phyloP scores from a whole-genome alignment of 768 basidiomycete species.

The Xanthoconium stramineum region DNA sequence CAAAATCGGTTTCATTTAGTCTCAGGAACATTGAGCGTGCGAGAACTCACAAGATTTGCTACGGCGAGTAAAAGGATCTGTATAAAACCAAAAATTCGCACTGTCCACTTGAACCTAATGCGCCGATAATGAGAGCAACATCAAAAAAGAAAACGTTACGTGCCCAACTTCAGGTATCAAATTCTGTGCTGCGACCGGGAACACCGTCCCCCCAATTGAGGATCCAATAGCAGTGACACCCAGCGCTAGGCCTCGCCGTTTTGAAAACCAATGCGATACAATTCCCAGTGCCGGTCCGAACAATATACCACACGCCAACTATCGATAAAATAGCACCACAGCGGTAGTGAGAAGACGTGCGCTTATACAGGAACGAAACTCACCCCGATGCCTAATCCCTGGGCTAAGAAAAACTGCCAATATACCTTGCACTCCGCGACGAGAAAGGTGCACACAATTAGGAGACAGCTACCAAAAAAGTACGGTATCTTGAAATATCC shows the following conservation, averaged over 20 bases:
- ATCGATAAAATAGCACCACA: neutral
- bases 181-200: slow-evolving; percentile 59
- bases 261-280: slow-evolving; percentile 73
- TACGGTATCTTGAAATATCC: slow-evolving; percentile 60
- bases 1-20: neutral
- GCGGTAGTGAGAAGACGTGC: neutral
- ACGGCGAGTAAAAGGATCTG: slow-evolving; percentile 48
- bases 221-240: slow-evolving; percentile 64
- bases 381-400: slow-evolving; percentile 67
- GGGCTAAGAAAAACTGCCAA: slow-evolving; percentile 78
- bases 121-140: neutral
- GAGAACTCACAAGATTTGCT: slow-evolving; percentile 47
- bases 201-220: slow-evolving; percentile 63
- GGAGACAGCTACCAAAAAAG: slow-evolving; percentile 42
- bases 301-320: slow-evolving; percentile 50
- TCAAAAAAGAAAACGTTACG: slow-evolving; percentile 13
- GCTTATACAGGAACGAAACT: slow-evolving; percentile 17
- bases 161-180: slow-evolving; percentile 56
- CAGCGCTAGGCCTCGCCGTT: slow-evolving; percentile 51
- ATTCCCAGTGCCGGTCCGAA: slow-evolving; percentile 61
- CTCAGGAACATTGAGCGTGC: neutral
- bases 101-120: slow-evolving; percentile 72
- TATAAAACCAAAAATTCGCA: slow-evolving; percentile 67
- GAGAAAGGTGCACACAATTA: slow-evolving; percentile 61
- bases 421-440: slow-evolving; percentile 66